phyloP scores from a whole-genome alignment of 805 yeast species.

The Yarrowia phangngaensis region DNA sequence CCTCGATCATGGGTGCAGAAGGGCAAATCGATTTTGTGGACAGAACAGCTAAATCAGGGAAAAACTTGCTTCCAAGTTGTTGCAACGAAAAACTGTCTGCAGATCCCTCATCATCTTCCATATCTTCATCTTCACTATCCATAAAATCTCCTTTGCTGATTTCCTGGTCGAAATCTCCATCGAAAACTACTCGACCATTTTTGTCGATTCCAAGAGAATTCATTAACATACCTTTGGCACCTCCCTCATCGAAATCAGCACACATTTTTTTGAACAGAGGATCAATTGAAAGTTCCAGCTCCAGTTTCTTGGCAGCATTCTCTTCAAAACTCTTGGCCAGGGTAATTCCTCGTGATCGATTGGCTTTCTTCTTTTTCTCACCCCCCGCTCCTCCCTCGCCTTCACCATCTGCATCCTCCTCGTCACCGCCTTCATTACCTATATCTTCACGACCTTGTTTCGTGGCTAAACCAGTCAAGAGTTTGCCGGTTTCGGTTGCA shows the following conservation, averaged over 20 bases:
- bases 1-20: conserved; percentile 58
- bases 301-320: conserved; percentile 38
- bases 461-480: conserved; percentile 67
- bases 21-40: conserved; percentile 54
- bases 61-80: conserved; percentile 30
- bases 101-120: conserved; percentile 25
- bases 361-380: conserved; percentile 31
- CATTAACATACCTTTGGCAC: conserved; percentile 47
- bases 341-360: conserved; percentile 35
- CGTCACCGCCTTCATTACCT: conserved; percentile 30
- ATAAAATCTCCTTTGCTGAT: conserved; percentile 25
- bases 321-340: conserved; percentile 36
- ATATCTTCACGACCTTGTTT: conserved; percentile 29
- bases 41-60: conserved; percentile 32
- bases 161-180: conserved; percentile 51
- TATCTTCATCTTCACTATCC: conserved; percentile 38
- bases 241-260: conserved; percentile 48
- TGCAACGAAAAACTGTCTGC: conserved; percentile 31
- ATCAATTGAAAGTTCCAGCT: conserved; percentile 42
- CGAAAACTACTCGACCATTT: conserved; percentile 60
- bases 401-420: conserved; percentile 31
- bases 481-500: conserved; percentile 81
- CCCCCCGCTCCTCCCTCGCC: conserved; percentile 30
- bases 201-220: conserved; percentile 47
- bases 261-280: conserved; percentile 44